Base-by-base conservation (phyloP, 2,329 filamentous ascomycete genomes). In the Exophiala mesophila region DNA sequence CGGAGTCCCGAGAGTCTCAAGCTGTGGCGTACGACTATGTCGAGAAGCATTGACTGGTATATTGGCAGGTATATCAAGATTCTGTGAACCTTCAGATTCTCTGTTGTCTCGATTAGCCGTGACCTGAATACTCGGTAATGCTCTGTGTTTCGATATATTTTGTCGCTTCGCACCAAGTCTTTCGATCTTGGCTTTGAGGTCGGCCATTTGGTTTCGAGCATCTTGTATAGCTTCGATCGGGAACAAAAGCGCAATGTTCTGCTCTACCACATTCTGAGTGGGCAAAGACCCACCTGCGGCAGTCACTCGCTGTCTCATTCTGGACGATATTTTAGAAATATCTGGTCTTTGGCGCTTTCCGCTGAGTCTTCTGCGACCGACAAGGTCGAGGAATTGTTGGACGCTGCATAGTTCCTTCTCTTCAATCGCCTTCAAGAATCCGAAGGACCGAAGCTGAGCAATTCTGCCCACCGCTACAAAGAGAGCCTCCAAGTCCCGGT, bases 401-500 rank as follows among this genome's bases (percentile, higher is more conserved):
- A 50, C 39, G 13, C 53, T 45, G 8, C 13, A 15, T 8, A 55
- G 24, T 24, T 55, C 45, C 9, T 48, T 42, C 7, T 41, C 21
- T n/a, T 55, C 45, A 7, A 2, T 42, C 3, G 42, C 37, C 10
- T 20, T 37, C 10, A 49, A 44, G 13, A 13, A 15, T 4, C 41
- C 48, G 8, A 40, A 30, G 16, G 47, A 44, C 9, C 46, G 41
- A 18, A 52, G 23, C 9, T 36, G 37, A 5, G 48, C 48, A 17
- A 47, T 47, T 3, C 21, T 26, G 36, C 44, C 40, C 13, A 42
- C 42, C 6, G 43, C 33, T 6, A 38, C 31, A n/a, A 35, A 28
- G n/a, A 53, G 47, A 2, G 19, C 18, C 18, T 45, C 38, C 2
- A 55, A 36, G 29, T 55, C 50, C 39, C 43, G 28, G 31, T 48